Evolutionary conservation across 495 filamentous ascomycete genomes (phyloP), one percentile per base, ranked within the genome.

Genomic region (Penicillium mononematosum): DNA sequence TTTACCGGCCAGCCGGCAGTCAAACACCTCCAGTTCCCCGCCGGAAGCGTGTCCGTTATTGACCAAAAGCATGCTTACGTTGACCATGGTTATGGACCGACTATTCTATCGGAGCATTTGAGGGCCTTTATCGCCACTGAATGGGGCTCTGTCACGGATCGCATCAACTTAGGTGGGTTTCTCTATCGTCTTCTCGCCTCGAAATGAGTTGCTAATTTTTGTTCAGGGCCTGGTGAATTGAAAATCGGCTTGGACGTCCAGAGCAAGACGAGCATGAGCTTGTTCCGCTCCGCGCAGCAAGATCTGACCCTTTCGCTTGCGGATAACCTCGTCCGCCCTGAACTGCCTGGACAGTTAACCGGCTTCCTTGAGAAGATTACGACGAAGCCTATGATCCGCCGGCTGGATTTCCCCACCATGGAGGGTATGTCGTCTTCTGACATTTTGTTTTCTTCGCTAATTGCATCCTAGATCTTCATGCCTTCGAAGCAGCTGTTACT

Each of bases 401-500:
- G 70, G 39, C 70, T 77, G 17, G 75, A 79, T 36, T 79, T 79
- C 60, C 63, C 55, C 8, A 61, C 71, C 8, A 58, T 75, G 46
- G 64, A 77, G 52, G 71, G 76, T 79, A 69, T 58, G 64, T 54
- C 20, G 36, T 16, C 16, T 57, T 20, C 31, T 25, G 8, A 11
- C 22, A 45, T 36, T 17, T 10, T 29, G 48, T 31, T 14, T 50
- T 11, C 20, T n/a, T 31, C 71, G 45, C 78, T 85, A 22, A 75
- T 58, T 22, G 41, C 51, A 6, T 49, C 45, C 20, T 53, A 79
- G 89, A 89, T 58, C 76, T 96, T 6, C 91, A 96, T 66, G 67
- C 74, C 17, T 96, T 96, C 62, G 83, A 96, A 69, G 75, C 73
- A 17, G 85, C 89, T 16, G 72, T 95, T 39, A 95, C 90, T 2